phyloP scores from a whole-genome alignment of 2,329 filamentous ascomycete genomes.

The Cordyceps farinosa region DNA sequence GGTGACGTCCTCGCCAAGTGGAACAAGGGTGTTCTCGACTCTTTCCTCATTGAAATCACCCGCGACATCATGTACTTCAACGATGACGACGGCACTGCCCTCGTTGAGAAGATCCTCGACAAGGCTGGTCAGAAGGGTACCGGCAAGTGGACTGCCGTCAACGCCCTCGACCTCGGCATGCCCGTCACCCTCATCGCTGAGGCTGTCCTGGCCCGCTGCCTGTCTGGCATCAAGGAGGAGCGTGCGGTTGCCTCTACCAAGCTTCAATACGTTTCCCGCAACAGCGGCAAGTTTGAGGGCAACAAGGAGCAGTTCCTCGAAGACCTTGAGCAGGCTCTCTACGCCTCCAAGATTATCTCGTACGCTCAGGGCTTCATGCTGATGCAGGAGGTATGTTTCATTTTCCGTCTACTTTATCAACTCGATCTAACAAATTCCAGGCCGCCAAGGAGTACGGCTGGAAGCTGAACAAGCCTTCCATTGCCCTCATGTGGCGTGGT shows the following conservation, averaged over 20 bases:
- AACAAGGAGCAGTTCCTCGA: constrained; percentile 91
- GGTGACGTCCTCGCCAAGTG: constrained; percentile 91
- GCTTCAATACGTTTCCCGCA: constrained; percentile 70
- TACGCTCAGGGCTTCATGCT: constrained; percentile 99
- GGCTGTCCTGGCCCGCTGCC: constrained; percentile 90
- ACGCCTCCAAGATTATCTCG: constrained; percentile 99
- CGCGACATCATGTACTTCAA: constrained; percentile 98
- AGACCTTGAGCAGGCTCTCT: constrained; percentile 97
- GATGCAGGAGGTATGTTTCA: constrained; percentile 80
- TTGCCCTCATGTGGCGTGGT: constrained; percentile 99
- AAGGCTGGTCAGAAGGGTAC: constrained; percentile 99
- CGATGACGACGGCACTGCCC: constrained; percentile 83
- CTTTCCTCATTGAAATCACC: constrained; percentile 99
- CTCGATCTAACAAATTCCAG: constrained; percentile 39
- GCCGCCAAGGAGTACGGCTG: constrained; percentile 93
- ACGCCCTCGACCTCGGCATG: constrained; percentile 97
- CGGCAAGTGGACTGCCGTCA: constrained; percentile 99
- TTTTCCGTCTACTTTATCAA: neutral
- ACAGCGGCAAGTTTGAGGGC: constrained; percentile 73
- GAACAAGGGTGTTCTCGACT: constrained; percentile 98
- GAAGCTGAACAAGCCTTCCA: constrained; percentile 99
- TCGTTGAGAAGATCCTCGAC: constrained; percentile 99
- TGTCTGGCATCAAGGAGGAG: constrained; percentile 93
- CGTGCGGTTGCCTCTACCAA: constrained; percentile 76
- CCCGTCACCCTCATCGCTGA: constrained; percentile 97